Base-by-base conservation (phyloP, 2,329 filamentous ascomycete genomes). In the Geosmithia flava region DNA sequence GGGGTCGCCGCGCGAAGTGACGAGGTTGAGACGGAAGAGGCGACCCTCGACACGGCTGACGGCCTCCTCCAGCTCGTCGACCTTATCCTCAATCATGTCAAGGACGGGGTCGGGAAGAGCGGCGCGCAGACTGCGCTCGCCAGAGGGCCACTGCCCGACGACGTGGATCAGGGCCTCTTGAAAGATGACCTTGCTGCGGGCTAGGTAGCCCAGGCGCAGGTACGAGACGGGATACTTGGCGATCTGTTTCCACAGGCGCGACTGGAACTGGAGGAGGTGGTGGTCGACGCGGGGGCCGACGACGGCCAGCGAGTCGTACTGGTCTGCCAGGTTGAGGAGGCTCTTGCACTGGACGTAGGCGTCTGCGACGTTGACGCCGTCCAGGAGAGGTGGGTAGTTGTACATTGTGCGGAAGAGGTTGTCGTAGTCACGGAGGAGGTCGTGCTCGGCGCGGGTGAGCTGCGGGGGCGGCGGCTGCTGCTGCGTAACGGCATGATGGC, bases 341-440 rank as follows among this genome's bases (percentile, higher is more conserved):
- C 87, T 85, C 66, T 96, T 95, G 75, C 88, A 95, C 65, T 96
- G 88, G 42, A 93, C 83, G 60, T 96, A 96, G 20, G 90, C 89
- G 52, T 89, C 85, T 48, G 89, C 88, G 53, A 97, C 95, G 62
- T 93, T 95, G 62, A 93, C 75, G 23, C 79, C 77, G 65, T 95
- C 90, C 30, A 97, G 76, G 0, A 80, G 61, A 0, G 91, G 91
- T 0, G 88, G 71, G 62, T 94, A 87, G 64, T 96, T 95, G 73
- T 97, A 97, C 71, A 96, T 95, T 52, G 93, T 85, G 57, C 90
- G 86, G 63, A 97, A 94, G 20, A 97, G 75, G 62, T 96, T 96
- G 62, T 95, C 89, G 65, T 97, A 96, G 68, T 96, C 87, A 56
- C 87, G 86, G 44, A 96, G 74, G 20, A 89, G 76, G 53, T 94